Base-by-base conservation (phyloP, 2,329 filamentous ascomycete species). In the Nigrograna mackinnonii region DNA sequence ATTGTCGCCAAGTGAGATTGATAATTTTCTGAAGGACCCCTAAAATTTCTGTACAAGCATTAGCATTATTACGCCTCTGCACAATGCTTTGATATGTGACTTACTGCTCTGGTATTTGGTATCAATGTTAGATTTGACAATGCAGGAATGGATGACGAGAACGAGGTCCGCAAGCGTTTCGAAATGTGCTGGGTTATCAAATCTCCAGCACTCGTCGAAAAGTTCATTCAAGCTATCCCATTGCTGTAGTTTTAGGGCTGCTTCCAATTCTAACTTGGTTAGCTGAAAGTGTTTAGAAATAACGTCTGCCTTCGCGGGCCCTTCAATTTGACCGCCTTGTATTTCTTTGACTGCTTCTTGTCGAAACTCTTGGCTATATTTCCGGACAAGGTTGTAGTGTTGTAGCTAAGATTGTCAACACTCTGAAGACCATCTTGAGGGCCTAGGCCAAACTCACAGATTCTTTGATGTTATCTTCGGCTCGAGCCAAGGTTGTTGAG, bases 221-320 rank as follows among this genome's bases (percentile, higher is more conserved):
- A 90, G 79, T 13, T 71, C 65, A 4, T 76, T 71, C 1, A 95
- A 70, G 26, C 80, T 76, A 32, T 87, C 79, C 86, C 85, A 94
- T 16, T 79, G 75, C 45, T 83, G 79, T 4, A 94, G 72, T 22
- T 75, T 76, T 28, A 87, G 70, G 0, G 85, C 82, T 2, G 83
- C 86, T 70, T 96, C 91, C 47, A 95, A 87, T 51, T 94, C 87
- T 50, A 91, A 88, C 1, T 86, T 82, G 6, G 89, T 72, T 14
- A 95, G 68, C 2, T 83, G 79, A 5, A 84, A 77, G 24, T 87
- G 71, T 57, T 90, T 91, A 2, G 70, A 66, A 5, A 73, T 56
- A 13, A 89, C 70, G 55, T 88, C 84, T 2, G 69, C 50, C 13
- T 70, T 67, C 1, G 73, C 67, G 1, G 69, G 66, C 11, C 74